phyloP scores from a whole-genome alignment of 768 basidiomycete genomes.

The Tylopilus sp. region DNA sequence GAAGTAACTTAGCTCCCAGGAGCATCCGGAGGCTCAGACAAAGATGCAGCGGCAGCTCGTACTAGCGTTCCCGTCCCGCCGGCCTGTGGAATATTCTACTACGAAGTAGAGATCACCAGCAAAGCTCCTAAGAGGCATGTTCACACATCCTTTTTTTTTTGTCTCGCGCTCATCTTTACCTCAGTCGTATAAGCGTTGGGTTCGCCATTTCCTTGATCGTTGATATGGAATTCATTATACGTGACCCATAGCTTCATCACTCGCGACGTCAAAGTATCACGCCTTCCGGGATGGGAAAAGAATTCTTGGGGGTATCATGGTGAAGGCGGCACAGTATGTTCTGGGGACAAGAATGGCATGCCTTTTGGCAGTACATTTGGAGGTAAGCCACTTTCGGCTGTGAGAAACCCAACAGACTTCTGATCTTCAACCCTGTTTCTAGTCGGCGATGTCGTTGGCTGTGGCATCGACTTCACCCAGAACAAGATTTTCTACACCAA shows the following conservation, averaged over 20 bases:
- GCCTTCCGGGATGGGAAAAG: slow-evolving; percentile 83
- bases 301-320: slow-evolving; percentile 92
- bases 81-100: slow-evolving; percentile 92
- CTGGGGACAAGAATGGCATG: slow-evolving; percentile 66
- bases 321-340: slow-evolving; percentile 81
- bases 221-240: slow-evolving; percentile 10
- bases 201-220: slow-evolving; percentile 32
- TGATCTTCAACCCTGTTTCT: slow-evolving; percentile 2
- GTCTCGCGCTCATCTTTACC: slow-evolving; percentile 15
- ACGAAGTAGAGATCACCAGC: slow-evolving; percentile 81
- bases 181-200: slow-evolving; percentile 81
- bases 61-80: slow-evolving; percentile 76
- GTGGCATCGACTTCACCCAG: slow-evolving; percentile 86
- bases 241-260: slow-evolving; percentile 55
- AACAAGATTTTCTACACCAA: slow-evolving; percentile 86
- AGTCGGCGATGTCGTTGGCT: slow-evolving; percentile 90
- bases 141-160: background rate
- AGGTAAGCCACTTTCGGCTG: slow-evolving; percentile 46
- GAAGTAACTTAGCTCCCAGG: slow-evolving; percentile 33
- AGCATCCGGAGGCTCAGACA: slow-evolving; percentile 56
- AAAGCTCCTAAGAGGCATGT: slow-evolving; percentile 78
- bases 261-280: slow-evolving; percentile 59
- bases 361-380: slow-evolving; percentile 79
- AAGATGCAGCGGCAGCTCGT: slow-evolving; percentile 82
- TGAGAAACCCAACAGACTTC: background rate